Base-by-base conservation (phyloP, 2,329 filamentous ascomycete species). In the Penicillium sp. region DNA sequence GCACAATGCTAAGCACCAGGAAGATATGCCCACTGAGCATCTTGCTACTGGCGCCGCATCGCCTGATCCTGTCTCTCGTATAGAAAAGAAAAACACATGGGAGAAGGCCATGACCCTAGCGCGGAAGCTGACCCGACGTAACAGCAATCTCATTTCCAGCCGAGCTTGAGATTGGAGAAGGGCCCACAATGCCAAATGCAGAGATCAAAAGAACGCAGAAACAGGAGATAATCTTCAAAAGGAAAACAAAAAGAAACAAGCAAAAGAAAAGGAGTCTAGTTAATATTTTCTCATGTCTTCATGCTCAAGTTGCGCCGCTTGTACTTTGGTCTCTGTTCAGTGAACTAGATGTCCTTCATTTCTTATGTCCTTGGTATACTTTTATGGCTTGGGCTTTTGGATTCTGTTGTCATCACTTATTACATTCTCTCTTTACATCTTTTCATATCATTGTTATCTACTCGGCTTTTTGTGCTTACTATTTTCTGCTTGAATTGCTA, bases 81-180 rank as follows among this genome's bases (percentile, higher is more conserved):
- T 45, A 2, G 61, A 63, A 32, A 61, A 65, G 46, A 69, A 65
- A 46, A 63, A 63, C 14, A 65, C 55, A 4, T 66, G 65, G 56
- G 62, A 59, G 29, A 70, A 64, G 40, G 69, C 68, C 0, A 59
- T 66, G 53, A 64, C 58, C 6, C 55, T 72, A 26, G 69, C 68
- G 0, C 63, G 61, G 45, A 69, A 62, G 36, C 40, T 71, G 19
- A 66, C 64, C 10, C 64, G 61, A 11, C 60, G 67, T 27, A 63
- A 65, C 39, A 60, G 39, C n/a, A 48, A 11, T 4, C 11, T 63
- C 10, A 55, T 67, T 11, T 59, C 63, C n/a, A 57, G 55, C 34
- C 53, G 56, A 29, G 60, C 56, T 41, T 69, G 55, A 67, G 48
- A 29, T 11, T 13, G 2, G n/a, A 13, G 26, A 7, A 14, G 4